Conservation (phyloP, 345 rosid species). For the Pelargonium nanum region DNA sequence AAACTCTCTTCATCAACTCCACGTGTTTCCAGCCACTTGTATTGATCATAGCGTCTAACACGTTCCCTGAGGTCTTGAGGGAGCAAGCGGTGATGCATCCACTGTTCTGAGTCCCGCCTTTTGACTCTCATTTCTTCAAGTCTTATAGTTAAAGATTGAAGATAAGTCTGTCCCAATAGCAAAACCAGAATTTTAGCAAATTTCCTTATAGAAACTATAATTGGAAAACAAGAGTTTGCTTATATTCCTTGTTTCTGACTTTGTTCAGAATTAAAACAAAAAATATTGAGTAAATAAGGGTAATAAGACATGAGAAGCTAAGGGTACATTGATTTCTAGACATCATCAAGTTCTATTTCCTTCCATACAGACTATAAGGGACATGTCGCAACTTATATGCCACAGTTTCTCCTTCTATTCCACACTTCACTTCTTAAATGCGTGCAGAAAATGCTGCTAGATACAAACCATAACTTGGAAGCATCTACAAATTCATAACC, state of each 20-base stretch:
- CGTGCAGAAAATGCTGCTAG: no score
- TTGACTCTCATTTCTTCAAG: constrained; percentile 97
- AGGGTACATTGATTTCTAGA: no score
- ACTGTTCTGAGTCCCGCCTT: constrained; percentile 95
- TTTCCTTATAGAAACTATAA: not conserved
- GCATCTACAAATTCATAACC: no score
- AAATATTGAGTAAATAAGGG: no score
- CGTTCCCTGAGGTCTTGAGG: constrained; percentile 78
- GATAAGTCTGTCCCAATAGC: constrained; percentile 65
- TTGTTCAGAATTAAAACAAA: not conserved
- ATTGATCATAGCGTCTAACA: constrained; percentile 87
- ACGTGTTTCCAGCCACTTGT: constrained; percentile 92
- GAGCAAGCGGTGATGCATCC: constrained; percentile 99
- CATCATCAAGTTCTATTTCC: no score
- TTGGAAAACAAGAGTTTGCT: not conserved
- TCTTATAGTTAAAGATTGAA: constrained; percentile 87
- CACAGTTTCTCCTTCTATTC: no score
- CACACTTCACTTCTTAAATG: no score
- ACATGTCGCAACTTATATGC: no score
- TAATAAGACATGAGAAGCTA: no score
- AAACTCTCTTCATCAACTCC: constrained; percentile 88
- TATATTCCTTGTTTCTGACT: not conserved
- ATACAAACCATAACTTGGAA: no score
- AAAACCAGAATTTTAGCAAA: constrained; percentile 6
- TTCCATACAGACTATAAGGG: no score